Evolutionary conservation across 179 eudicot species (phyloP).

Genomic region (Pouteria campechiana): DNA sequence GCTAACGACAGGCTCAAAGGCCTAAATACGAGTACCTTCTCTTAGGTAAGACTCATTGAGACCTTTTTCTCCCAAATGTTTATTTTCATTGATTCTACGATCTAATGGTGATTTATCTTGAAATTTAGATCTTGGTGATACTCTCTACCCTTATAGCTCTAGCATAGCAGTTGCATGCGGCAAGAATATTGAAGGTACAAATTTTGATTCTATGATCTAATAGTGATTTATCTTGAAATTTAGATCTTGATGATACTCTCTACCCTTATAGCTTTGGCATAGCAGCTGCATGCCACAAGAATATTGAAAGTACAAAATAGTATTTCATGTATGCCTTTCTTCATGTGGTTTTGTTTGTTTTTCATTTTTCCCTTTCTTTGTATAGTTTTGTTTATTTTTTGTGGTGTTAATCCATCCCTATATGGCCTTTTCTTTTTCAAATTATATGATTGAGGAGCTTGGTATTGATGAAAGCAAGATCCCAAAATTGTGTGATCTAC

Average conservation of each 20-base stretch:
- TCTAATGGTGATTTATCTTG: not conserved
- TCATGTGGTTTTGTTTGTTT: not conserved
- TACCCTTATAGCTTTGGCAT: slow-evolving; percentile 78
- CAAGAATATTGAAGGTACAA: too few relatives aligned
- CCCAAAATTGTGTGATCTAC: slow-evolving; percentile 36
- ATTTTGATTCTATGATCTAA: too few relatives aligned
- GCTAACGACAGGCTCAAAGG: slow-evolving; percentile 9
- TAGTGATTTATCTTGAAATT: slow-evolving; percentile 1
- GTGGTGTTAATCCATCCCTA: not conserved
- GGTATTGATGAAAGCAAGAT: slow-evolving; percentile 55
- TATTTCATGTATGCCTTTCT: not conserved
- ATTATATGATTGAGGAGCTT: slow-evolving; percentile 68
- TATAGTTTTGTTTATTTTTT: not conserved
- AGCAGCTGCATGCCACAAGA: slow-evolving; percentile 40
- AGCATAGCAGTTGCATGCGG: too few relatives aligned
- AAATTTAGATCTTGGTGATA: not conserved
- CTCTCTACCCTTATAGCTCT: not conserved
- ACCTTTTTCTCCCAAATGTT: not conserved
- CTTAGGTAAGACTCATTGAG: slow-evolving; percentile 63
- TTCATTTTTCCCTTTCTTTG: not conserved
- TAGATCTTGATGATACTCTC: slow-evolving; percentile 98
- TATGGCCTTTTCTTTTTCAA: slow-evolving; percentile 21
- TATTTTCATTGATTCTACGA: not conserved
- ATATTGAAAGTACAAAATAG: slow-evolving; percentile 47
- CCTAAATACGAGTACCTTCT: slow-evolving; percentile 77